Evolutionary conservation across 331 rosid genomes (phyloP).

Genomic region (Quercus tomentella): DNA sequence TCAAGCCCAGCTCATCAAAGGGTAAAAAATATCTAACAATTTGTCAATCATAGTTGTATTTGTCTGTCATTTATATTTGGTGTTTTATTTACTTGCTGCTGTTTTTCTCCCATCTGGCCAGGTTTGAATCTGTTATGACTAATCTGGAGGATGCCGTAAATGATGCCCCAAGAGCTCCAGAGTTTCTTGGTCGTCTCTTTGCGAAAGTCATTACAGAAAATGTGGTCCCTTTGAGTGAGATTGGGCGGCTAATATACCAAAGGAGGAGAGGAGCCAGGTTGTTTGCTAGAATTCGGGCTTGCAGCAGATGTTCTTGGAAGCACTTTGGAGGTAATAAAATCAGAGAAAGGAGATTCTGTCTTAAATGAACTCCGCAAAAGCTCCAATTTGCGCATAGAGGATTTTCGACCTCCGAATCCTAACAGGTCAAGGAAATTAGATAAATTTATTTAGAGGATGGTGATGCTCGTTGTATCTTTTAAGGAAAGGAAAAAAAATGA

Average conservation of each 20-base stretch:
- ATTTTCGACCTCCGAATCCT: constrained; percentile 59
- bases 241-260: constrained; percentile 45
- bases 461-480: constrained; percentile 57
- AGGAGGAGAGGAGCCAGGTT: constrained; percentile 79
- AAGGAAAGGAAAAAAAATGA: constrained; percentile 2
- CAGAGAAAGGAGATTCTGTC: constrained; percentile 54
- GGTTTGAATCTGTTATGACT: constrained; percentile 73
- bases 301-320: constrained; percentile 80
- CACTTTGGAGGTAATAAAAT: constrained; percentile 53
- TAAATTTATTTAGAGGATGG: constrained; percentile 58
- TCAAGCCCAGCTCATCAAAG: constrained; percentile 56
- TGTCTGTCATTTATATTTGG: background rate
- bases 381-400: constrained; percentile 54
- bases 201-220: constrained; percentile 48
- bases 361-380: constrained; percentile 35
- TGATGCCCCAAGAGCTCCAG: constrained; percentile 87
- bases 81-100: background rate
- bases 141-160: constrained; percentile 71
- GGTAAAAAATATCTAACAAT: constrained; percentile 37
- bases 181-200: constrained; percentile 65
- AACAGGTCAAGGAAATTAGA: constrained; percentile 55
- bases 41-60: background rate
- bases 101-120: constrained; percentile 18
- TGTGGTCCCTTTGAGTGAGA: constrained; percentile 50
- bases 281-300: constrained; percentile 56